phyloP scores from a whole-genome alignment of 345 rosid species.

The rapeseed (Brassica napus) region DNA sequence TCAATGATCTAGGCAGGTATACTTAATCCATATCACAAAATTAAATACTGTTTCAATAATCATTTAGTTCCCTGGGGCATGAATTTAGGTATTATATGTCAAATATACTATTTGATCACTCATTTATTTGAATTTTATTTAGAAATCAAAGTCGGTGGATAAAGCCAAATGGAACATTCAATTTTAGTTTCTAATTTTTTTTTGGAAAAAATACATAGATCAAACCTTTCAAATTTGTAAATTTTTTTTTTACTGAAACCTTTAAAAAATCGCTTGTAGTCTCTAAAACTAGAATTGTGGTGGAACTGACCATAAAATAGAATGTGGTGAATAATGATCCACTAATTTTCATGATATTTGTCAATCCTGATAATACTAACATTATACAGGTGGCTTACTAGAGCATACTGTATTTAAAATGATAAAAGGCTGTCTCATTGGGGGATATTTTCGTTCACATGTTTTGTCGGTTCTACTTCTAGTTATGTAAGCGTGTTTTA shows the following conservation, averaged over 20 bases:
- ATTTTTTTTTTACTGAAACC: too few species aligned
- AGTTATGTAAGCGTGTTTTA: neutral
- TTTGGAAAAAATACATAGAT: too few species aligned
- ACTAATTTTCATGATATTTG: neutral
- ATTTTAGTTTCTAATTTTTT: too few species aligned
- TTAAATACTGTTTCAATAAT: neutral
- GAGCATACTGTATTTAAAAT: conserved; percentile 7
- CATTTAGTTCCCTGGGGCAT: conserved; percentile 2
- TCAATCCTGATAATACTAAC: neutral
- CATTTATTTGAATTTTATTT: neutral
- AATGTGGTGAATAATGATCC: neutral
- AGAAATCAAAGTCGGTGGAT: neutral
- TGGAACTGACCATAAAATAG: conserved; percentile 5
- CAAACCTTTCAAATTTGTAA: too few species aligned
- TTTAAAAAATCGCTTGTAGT: too few species aligned
- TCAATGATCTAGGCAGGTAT: conserved; percentile 30
- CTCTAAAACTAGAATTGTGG: neutral
- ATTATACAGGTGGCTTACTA: conserved; percentile 11
- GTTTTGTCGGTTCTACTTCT: conserved; percentile 32
- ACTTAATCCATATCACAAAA: neutral
- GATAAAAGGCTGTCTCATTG: conserved; percentile 28
- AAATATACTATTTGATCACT: neutral
- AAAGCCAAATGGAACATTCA: too few species aligned
- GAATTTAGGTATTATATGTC: neutral
- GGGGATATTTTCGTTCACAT: conserved; percentile 26